phyloP scores from a whole-genome alignment of 139 green algal genomes.

The Picochlorum costavermella region DNA sequence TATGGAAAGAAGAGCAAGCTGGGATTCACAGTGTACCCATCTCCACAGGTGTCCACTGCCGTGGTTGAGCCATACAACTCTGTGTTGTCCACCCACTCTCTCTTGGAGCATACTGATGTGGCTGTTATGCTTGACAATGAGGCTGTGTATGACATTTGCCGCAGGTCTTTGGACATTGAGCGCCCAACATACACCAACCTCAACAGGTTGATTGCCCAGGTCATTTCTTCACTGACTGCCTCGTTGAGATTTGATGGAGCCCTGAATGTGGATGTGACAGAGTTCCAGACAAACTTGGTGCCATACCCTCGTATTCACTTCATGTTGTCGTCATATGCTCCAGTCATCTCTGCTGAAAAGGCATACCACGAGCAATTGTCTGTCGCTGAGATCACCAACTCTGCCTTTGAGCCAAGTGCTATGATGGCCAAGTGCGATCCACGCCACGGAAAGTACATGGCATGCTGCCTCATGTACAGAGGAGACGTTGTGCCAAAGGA shows the following conservation, averaged over 20 bases:
- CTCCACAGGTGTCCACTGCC: slow-evolving; percentile 84
- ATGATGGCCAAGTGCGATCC: slow-evolving; percentile 99
- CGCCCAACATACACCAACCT: slow-evolving; percentile 96
- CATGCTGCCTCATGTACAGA: slow-evolving; percentile 99
- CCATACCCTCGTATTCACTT: slow-evolving; percentile 99
- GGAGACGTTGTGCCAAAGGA: slow-evolving; percentile 99
- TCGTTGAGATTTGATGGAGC: slow-evolving; percentile 92
- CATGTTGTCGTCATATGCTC: slow-evolving; percentile 95
- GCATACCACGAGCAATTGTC: slow-evolving; percentile 98
- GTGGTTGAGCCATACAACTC: slow-evolving; percentile 97
- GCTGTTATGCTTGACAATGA: slow-evolving; percentile 96
- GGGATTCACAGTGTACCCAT: slow-evolving; percentile 94
- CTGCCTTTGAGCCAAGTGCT: slow-evolving; percentile 83
- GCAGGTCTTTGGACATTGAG: slow-evolving; percentile 92
- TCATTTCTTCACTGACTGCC: slow-evolving; percentile 93
- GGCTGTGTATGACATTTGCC: slow-evolving; percentile 97
- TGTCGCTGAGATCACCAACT: slow-evolving; percentile 97
- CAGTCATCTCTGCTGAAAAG: slow-evolving; percentile 98
- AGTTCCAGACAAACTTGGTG: slow-evolving; percentile 99
- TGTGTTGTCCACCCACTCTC: slow-evolving; percentile 92
- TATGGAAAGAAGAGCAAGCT: slow-evolving; percentile 99
- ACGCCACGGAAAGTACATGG: slow-evolving; percentile 97
- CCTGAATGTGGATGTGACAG: slow-evolving; percentile 94
- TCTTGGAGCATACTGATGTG: slow-evolving; percentile 97
- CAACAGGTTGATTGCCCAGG: slow-evolving; percentile 83